phyloP scores from a whole-genome alignment of 2,329 filamentous ascomycete species.

The Penicillium sp. region DNA sequence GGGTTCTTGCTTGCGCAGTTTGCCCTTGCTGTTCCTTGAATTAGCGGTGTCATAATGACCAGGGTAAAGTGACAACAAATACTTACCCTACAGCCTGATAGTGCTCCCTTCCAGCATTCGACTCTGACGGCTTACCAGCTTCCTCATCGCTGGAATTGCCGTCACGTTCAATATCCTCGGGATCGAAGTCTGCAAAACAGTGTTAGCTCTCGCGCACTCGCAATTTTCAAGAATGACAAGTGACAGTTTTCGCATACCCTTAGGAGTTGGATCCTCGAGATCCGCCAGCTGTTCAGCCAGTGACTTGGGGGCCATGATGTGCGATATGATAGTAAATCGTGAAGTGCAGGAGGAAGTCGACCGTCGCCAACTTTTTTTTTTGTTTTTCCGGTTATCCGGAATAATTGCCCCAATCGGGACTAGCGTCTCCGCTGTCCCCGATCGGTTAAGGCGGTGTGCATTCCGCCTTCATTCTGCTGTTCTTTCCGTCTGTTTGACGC shows the following conservation, averaged over 20 bases:
- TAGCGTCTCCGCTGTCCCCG: constrained; percentile 11
- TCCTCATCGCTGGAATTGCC: constrained; percentile 61
- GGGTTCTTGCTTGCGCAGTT: constrained; percentile 73
- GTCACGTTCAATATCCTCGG: constrained; percentile 68
- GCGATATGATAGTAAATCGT: constrained; percentile 22
- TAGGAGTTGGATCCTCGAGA: constrained; percentile 63
- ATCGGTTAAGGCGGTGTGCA: constrained; percentile 2
- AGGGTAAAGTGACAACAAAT: background rate
- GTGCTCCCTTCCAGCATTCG: constrained; percentile 75
- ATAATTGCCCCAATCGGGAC: constrained; percentile 13
- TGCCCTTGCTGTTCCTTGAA: constrained; percentile 68
- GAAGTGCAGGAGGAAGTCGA: background rate
- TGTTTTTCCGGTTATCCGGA: constrained; percentile 30
- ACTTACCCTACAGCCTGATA: constrained; percentile 74
- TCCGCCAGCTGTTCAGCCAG: constrained; percentile 66
- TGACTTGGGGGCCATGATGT: constrained; percentile 47
- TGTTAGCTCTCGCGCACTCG: too few relatives aligned
- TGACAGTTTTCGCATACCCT: constrained; percentile 56
- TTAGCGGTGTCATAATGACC: constrained; percentile 6
- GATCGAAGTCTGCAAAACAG: constrained; percentile 71
- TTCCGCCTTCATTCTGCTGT: background rate
- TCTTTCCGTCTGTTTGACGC: background rate
- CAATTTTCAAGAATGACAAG: background rate
- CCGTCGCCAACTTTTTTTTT: constrained; percentile 29
- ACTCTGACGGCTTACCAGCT: constrained; percentile 51